Evolutionary conservation across 2,329 filamentous ascomycete species (phyloP).

Genomic region (Phialophora chinensis): DNA sequence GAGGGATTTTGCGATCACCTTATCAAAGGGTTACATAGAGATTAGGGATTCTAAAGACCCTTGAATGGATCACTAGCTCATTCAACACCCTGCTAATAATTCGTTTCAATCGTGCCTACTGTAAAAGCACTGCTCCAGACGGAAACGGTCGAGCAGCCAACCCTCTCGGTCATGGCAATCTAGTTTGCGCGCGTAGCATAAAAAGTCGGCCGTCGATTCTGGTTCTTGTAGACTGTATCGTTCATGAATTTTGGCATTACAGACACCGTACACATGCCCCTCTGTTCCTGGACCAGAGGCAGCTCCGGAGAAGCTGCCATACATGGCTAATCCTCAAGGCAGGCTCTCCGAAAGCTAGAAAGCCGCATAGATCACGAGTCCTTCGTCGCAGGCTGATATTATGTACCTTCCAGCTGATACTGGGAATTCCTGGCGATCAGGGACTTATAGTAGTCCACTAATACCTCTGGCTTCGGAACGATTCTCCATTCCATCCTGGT

Average conservation of each 20-base stretch:
- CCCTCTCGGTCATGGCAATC: neutral
- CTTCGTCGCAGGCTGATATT: neutral
- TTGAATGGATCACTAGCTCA: neutral
- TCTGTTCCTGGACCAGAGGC: neutral
- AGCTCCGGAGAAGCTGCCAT: neutral
- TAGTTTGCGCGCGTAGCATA: neutral
- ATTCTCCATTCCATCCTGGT: slow-evolving; percentile 95
- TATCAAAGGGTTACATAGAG: neutral
- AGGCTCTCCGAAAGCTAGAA: neutral
- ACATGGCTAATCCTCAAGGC: neutral
- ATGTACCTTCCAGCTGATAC: slow-evolving; percentile 57
- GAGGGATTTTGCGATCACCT: neutral
- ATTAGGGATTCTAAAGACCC: neutral
- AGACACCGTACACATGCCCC: neutral
- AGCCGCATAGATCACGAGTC: neutral
- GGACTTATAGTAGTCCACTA: slow-evolving; percentile 91
- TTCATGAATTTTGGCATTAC: neutral
- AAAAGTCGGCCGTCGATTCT: slow-evolving; percentile 15
- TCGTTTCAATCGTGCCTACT: neutral
- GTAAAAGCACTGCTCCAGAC: neutral
- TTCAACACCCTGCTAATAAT: neutral
- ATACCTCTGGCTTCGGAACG: slow-evolving; percentile 89
- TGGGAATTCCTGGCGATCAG: slow-evolving; percentile 72
- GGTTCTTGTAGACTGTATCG: neutral
- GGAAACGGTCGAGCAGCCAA: neutral